A percentile compares a stretch with the other conserved stretches of the same genome.
Conservation (phyloP, 176 grass and related monocot species). For the Thinopyrum elongatum region DNA sequence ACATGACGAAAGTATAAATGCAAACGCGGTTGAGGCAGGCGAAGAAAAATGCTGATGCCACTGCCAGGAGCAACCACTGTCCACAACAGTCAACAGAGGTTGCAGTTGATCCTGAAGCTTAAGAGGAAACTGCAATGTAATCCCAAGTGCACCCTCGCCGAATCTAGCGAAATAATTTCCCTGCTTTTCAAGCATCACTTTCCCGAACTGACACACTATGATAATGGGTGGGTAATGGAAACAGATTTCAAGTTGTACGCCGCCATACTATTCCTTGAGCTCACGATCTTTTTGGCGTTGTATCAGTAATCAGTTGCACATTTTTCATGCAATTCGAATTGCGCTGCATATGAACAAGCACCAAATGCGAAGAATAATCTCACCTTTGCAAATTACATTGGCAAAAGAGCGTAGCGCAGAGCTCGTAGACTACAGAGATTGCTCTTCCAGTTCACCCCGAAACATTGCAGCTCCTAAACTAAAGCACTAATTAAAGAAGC, state of each 20-base stretch:
- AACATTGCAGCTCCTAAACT: not conserved
- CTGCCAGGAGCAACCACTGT: not conserved
- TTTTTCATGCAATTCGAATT: not conserved
- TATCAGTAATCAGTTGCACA: not conserved
- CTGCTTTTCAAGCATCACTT: not conserved
- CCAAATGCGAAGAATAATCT: not conserved
- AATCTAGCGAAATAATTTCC: not conserved
- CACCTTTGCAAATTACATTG: not conserved
- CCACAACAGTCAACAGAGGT: not conserved
- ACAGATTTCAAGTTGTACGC: not conserved
- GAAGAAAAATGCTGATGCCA: not conserved
- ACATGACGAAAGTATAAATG: no score
- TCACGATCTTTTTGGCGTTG: not conserved
- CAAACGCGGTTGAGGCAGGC: not conserved
- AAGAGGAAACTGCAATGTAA: not conserved
- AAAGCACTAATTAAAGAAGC: not conserved
- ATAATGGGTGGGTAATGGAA: not conserved
- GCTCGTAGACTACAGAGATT: not conserved
- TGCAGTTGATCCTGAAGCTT: not conserved
- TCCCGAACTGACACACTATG: no score
- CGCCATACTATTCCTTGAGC: not conserved
- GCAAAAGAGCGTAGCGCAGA: not conserved
- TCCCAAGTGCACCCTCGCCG: not conserved
- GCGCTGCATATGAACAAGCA: not conserved
- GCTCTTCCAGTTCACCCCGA: not conserved